Evolutionary conservation across 208 protist species (phyloP).

Genomic region (Wallacemonas sp.): DNA sequence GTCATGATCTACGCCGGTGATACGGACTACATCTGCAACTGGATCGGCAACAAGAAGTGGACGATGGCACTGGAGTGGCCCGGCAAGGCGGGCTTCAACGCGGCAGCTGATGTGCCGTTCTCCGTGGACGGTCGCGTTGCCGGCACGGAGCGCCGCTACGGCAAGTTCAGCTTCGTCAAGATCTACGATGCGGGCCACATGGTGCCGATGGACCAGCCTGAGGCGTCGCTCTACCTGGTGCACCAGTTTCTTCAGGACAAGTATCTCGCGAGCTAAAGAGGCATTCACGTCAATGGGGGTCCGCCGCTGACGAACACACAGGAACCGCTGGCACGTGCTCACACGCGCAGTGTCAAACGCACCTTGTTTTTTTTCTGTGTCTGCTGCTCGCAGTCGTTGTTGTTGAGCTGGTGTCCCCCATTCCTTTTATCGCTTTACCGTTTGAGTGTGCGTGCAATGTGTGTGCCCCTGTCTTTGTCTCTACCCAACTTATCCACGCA

Average conservation of each 20-base stretch:
- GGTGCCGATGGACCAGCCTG: conserved; percentile 89
- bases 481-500: no score
- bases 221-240: conserved; percentile 46
- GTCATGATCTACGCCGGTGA: conserved; percentile 93
- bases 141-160: conserved; percentile 29
- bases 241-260: conserved; percentile 40
- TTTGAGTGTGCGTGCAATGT: no score
- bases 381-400: no score
- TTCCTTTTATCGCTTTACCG: no score
- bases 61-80: conserved; percentile 68
- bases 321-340: no score
- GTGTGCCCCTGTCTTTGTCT: no score
- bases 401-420: no score
- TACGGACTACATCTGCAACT: conserved; percentile 93
- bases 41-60: conserved; percentile 90
- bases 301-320: no score
- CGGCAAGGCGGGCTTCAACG: conserved; percentile 55
- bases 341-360: no score
- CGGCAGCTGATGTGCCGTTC: conserved; percentile 34
- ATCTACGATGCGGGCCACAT: conserved; percentile 87
- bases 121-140: conserved; percentile 22
- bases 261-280: background rate
- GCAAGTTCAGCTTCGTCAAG: conserved; percentile 76
- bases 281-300: no score
- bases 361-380: no score